phyloP scores from a whole-genome alignment of 2,329 filamentous ascomycete species.

The Hypoxylon sp. region DNA sequence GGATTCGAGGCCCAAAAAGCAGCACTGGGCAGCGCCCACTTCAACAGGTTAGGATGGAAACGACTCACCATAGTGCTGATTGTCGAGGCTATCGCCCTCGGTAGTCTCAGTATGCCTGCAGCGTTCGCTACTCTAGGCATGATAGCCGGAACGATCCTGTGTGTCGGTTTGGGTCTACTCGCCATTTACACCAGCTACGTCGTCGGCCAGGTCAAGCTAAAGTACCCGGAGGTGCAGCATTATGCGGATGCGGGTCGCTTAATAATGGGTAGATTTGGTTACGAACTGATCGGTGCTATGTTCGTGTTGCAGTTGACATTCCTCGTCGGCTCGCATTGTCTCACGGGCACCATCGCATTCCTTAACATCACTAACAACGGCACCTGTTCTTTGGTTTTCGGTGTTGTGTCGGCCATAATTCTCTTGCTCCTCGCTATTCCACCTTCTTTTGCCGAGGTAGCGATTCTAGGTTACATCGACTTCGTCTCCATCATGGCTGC shows the following conservation, averaged over 20 bases:
- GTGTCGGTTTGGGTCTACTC: slow-evolving; percentile 61
- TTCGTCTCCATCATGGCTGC: slow-evolving; percentile 72
- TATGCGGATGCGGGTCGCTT: slow-evolving; percentile 71
- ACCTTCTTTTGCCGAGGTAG: slow-evolving; percentile 71
- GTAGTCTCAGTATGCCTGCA: slow-evolving; percentile 65
- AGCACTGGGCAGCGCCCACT: slow-evolving; percentile 63
- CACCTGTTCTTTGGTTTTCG: slow-evolving; percentile 72
- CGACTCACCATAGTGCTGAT: slow-evolving; percentile 69
- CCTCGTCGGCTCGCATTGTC: slow-evolving; percentile 74
- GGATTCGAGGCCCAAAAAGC: slow-evolving; percentile 65
- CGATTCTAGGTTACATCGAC: slow-evolving; percentile 70
- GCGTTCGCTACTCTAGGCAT: slow-evolving; percentile 70
- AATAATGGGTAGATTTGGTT: slow-evolving; percentile 67
- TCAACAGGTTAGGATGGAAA: slow-evolving; percentile 70
- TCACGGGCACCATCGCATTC: slow-evolving; percentile 74
- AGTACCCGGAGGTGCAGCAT: slow-evolving; percentile 53
- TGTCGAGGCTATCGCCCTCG: slow-evolving; percentile 71
- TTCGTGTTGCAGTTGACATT: slow-evolving; percentile 73
- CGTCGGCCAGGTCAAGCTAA: slow-evolving; percentile 61
- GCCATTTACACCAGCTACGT: slow-evolving; percentile 66
- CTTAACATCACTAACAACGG: slow-evolving; percentile 70
- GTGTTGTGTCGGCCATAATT: slow-evolving; percentile 68
- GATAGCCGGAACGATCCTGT: slow-evolving; percentile 64
- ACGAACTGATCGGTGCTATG: slow-evolving; percentile 67
- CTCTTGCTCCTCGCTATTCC: slow-evolving; percentile 70